These are phyloP conservation scores for Suillus cothurnatus DNA, from an alignment of 768 basidiomycete genomes.

Conservation along the genomic window DNA sequence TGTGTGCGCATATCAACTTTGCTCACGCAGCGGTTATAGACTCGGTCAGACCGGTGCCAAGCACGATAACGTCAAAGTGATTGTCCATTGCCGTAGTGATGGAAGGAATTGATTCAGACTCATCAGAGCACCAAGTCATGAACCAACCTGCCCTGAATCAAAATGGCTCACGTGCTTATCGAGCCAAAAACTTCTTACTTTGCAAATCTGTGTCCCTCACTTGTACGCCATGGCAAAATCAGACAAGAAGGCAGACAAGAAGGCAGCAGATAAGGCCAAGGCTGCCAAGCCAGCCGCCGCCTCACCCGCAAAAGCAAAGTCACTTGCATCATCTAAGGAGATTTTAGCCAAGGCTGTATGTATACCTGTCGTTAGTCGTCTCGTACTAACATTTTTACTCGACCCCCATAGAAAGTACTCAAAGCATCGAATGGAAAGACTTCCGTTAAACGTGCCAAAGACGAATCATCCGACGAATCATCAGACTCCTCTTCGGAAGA, in stretches of 20 bases:
- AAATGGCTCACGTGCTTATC: conserved; percentile 23
- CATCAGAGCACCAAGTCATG: background rate
- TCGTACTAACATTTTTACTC: background rate
- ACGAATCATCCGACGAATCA: conserved; percentile 30
- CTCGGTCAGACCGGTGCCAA: conserved; percentile 83
- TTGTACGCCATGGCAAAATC: conserved; percentile 40
- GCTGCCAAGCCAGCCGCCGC: conserved; percentile 36
- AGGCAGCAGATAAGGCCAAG: conserved; percentile 32
- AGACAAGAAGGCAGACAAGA: conserved; percentile 40
- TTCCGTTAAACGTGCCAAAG: conserved; percentile 20
- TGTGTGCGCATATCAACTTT: conserved; percentile 10
- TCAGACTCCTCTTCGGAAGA: conserved; percentile 37
- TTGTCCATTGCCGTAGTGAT: conserved; percentile 32
- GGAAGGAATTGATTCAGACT: background rate
- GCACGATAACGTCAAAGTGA: conserved; percentile 65
- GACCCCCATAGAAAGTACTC: conserved; percentile 20
- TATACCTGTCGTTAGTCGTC: background rate
- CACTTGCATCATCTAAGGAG: conserved; percentile 42
- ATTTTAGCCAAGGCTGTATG: conserved; percentile 44
- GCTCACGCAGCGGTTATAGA: conserved; percentile 90
- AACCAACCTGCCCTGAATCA: conserved; percentile 28
- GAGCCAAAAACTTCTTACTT: conserved; percentile 16
- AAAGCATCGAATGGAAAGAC: conserved; percentile 21
- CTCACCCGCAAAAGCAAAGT: conserved; percentile 20
- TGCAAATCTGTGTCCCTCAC: conserved; percentile 1